Evolutionary conservation across 768 basidiomycete genomes (phyloP), one percentile per base, ranked within the genome.

Genomic region (Suillus alpinus): DNA sequence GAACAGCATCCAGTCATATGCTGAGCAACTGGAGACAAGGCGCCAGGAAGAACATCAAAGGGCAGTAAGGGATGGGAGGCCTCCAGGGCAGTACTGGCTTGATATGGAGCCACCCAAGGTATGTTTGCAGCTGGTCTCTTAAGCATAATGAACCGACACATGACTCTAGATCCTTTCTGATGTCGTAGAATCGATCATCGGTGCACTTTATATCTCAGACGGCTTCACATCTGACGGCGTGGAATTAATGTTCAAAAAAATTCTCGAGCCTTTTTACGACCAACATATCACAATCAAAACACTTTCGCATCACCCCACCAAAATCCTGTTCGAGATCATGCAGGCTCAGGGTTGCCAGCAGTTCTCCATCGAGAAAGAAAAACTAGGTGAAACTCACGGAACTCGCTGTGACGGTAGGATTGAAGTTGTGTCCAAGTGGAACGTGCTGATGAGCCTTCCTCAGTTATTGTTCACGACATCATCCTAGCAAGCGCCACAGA

Each of bases 101-200:
- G 88, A 88, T 43, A 72, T 88, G 36, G 85, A 91, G 47, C 82
- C 89, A 41, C 92, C 92, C 0, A 94, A 94, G 80, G 92, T 88
- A 65, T 37, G 73, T 18, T 26, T 49, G 26, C 20, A 8, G 29
- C n/a, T 58, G 37, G 49, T 59, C 52, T 23, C 29, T n/a, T 40
- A 14, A 44, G 59, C 56, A 55, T 40, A 47, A 46, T 58, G 20
- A 16, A 29, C 36, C 60, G 31, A 69, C 34, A 56, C 34, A 18
- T 31, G 39, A 18, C 10, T 61, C 20, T 68, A 94, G 92, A 82
- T 80, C 9, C 78, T 94, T 20, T 89, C 90, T 8, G 91, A 94
- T 71, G 79, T 93, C 31, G 80, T 94, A 23, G 92, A 95, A 72
- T 87, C 92, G 2, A 78, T 91, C 43, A 77, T 92, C 39, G 93